Base-by-base conservation (phyloP, 352 stramenopile genomes). In the Phytophthora ohioensis region DNA sequence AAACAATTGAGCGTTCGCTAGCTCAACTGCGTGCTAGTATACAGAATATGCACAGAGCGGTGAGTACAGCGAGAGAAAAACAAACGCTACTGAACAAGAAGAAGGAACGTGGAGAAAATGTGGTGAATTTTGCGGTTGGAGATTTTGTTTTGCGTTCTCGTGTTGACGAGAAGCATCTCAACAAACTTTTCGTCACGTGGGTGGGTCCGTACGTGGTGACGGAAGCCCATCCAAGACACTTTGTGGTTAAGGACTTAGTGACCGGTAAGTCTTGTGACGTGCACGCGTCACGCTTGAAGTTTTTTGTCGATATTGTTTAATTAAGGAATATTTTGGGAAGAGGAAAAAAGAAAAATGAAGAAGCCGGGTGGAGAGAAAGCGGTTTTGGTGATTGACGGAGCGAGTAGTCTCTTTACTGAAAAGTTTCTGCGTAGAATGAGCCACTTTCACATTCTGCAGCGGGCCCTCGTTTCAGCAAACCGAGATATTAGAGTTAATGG, bases 271-370 rank as follows among this genome's bases (percentile, higher is more conserved):
- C 38, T 8, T 48, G 31, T 7, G 59, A 76, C 8, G 71, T 76
- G 3, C 68, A 80, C 43, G 5, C 43, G 4, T 76, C 64, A 35
- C 36, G 58, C 5, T 13, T 79, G 12, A 82, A 79, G 52, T 62
- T 79, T 34, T 74, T 76, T 34, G 47, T 52, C 17, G 61, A 73
- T 49, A 9, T 12, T 42, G 4, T 27, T 27, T 21, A 21, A 21
- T 21, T 21, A 21, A 21, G 17, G 17, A 21, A 21, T 21, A 21
- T 21, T 21, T 21, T 21, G 17, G 21, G 21, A 27, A 27, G 21
- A 27, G 21, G 21, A 27, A 27, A 27, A 27, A 27, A 27, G 21
- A 27, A 27, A 27, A 27, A 2, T 27, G 3, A 9, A 42, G 4
- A 9, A 42, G 13, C 36, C 9, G 36, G 13, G 5, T 42, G 36